Conservation (phyloP, 2,329 filamentous ascomycete genomes). For the Aspergillus novofumigatus region DNA sequence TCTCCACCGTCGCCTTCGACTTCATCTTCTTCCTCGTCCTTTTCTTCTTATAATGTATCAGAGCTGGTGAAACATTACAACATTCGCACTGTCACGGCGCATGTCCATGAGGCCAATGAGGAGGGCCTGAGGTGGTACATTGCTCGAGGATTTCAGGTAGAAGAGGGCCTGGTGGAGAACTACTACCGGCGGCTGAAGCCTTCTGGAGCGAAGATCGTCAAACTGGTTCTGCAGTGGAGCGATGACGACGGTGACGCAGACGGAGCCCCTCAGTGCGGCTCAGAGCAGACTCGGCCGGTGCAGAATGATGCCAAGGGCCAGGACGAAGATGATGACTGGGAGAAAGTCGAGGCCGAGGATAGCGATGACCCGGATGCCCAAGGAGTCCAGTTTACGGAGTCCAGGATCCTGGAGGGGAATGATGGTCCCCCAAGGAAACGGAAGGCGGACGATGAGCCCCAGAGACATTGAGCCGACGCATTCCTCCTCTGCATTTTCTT, state of each 20-base stretch:
- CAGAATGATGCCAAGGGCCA: constrained; percentile 1
- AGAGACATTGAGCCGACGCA: constrained; percentile 9
- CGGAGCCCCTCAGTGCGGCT: not conserved
- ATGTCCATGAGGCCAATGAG: constrained; percentile 61
- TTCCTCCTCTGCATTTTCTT: not conserved
- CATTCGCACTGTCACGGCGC: constrained; percentile 53
- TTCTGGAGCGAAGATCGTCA: constrained; percentile 51
- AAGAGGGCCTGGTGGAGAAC: constrained; percentile 48
- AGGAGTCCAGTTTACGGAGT: constrained; percentile 32
- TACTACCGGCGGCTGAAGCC: constrained; percentile 60
- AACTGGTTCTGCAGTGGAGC: constrained; percentile 31
- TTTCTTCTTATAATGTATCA: constrained; percentile 22
- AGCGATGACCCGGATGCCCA: constrained; percentile 28
- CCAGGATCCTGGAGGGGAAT: constrained; percentile 25
- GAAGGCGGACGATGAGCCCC: constrained; percentile 28
- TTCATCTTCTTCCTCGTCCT: constrained; percentile 1
- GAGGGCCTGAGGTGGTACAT: constrained; percentile 59
- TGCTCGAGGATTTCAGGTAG: constrained; percentile 52
- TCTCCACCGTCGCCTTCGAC: constrained; percentile 1
- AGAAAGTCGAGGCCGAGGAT: constrained; percentile 38
- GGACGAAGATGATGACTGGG: constrained; percentile 37
- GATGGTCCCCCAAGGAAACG: constrained; percentile 23
- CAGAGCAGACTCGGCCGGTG: not conserved
- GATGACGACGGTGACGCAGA: constrained; percentile 12
- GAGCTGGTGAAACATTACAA: constrained; percentile 46